A percentile compares a stretch with the other conserved stretches of the same genome.
phyloP scores from a whole-genome alignment of 495 filamentous ascomycete species.

The Pseudoneurospora amorphoporcata region DNA sequence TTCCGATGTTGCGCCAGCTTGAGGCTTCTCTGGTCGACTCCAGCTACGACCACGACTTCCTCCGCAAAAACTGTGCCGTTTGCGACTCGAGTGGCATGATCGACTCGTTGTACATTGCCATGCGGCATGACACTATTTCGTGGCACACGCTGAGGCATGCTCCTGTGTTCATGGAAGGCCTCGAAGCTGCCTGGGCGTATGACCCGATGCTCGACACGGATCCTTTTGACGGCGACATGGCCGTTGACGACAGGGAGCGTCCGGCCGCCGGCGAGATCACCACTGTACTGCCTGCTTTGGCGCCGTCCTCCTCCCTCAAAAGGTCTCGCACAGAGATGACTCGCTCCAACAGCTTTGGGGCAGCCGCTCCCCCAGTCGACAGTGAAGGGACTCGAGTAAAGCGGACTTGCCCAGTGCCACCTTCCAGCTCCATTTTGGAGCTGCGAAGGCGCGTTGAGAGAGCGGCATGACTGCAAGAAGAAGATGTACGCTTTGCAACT shows the following conservation, averaged over 20 bases:
- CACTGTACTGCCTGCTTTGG: constrained; percentile 22
- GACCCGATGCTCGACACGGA: constrained; percentile 38
- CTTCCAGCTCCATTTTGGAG: constrained; percentile 10
- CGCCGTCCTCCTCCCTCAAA: constrained; percentile 29
- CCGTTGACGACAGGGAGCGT: constrained; percentile 24
- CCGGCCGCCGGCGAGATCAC: constrained; percentile 42
- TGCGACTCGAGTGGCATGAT: constrained; percentile 41
- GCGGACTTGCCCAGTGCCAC: constrained; percentile 5
- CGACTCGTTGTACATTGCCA: constrained; percentile 45
- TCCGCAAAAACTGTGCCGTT: constrained; percentile 38
- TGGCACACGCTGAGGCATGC: constrained; percentile 36
- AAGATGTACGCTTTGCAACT: neutral
- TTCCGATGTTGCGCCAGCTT: constrained; percentile 45
- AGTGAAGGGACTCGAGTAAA: constrained; percentile 6
- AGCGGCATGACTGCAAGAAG: constrained; percentile 6
- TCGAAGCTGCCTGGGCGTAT: constrained; percentile 41
- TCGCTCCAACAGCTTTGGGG: constrained; percentile 34
- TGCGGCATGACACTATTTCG: constrained; percentile 37
- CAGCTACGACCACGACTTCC: constrained; percentile 37
- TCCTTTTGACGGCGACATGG: constrained; percentile 24
- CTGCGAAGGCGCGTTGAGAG: constrained; percentile 17
- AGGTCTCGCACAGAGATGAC: constrained; percentile 38
- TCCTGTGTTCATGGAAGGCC: constrained; percentile 35
- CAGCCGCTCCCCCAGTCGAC: constrained; percentile 4
- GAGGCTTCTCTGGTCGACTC: constrained; percentile 26